A percentile compares a stretch with the other conserved stretches of the same genome.
Conservation (phyloP, 352 stramenopile genomes). For the Albugo laibachii region DNA sequence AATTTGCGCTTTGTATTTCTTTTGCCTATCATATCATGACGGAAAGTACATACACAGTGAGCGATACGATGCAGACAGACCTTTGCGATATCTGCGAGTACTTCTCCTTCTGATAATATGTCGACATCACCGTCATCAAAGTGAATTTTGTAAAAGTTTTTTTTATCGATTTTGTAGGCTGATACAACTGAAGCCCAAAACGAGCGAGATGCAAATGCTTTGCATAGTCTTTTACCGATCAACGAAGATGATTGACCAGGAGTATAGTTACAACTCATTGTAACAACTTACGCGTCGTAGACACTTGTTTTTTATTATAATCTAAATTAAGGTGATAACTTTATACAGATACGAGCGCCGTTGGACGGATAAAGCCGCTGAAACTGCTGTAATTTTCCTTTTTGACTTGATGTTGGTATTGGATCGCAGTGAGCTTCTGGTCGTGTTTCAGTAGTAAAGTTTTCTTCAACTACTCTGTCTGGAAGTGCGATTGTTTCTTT, state of each 20-base stretch:
- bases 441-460: no score
- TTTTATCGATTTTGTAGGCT: constrained; percentile 26
- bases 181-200: constrained; percentile 50
- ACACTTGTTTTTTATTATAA: no score
- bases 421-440: no score
- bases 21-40: not conserved
- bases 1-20: not conserved
- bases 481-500: no score
- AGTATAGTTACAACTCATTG: no score
- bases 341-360: not conserved
- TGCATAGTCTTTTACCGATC: constrained; percentile 23
- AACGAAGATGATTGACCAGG: no score
- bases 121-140: constrained; percentile 73
- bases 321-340: no score
- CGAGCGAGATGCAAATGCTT: constrained; percentile 35
- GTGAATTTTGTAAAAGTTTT: constrained; percentile 54
- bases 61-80: not conserved
- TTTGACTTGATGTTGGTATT: no score
- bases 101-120: constrained; percentile 32
- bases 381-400: not conserved
- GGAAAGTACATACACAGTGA: no score
- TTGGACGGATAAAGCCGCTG: not conserved
- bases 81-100: constrained; percentile 20
- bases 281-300: no score
- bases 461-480: no score